A percentile compares a stretch with the other conserved stretches of the same genome.
These are phyloP conservation scores for Thielaviopsis musarum DNA, from an alignment of 2,329 filamentous ascomycete species.

Conservation along the genomic window DNA sequence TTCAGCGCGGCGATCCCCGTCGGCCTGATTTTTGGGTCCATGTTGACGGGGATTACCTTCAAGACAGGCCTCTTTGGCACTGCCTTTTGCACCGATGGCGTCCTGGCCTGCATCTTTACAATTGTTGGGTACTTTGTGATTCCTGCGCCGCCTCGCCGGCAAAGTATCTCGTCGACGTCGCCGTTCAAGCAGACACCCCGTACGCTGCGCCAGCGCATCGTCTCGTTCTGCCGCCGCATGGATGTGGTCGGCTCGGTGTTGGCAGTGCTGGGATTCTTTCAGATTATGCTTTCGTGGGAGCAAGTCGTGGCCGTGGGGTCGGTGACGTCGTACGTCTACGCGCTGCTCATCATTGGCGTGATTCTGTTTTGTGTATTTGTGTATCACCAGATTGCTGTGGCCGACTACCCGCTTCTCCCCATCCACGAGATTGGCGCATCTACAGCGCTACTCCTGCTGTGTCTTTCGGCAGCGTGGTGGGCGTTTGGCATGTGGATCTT, in stretches of 20 bases:
- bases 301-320: constrained; percentile 44
- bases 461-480: constrained; percentile 35
- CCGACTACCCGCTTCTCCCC: constrained; percentile 38
- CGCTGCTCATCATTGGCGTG: constrained; percentile 39
- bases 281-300: constrained; percentile 52
- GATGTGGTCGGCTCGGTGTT: constrained; percentile 24
- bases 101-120: constrained; percentile 19
- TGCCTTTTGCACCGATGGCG: constrained; percentile 26
- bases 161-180: neutral
- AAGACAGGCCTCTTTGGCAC: constrained; percentile 29
- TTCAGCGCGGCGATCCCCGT: constrained; percentile 30
- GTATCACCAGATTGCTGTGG: constrained; percentile 31
- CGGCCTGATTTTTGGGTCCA: constrained; percentile 26
- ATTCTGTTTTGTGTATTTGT: constrained; percentile 38
- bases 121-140: constrained; percentile 20
- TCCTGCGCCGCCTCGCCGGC: constrained; percentile 15
- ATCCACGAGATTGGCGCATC: neutral
- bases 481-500: constrained; percentile 36
- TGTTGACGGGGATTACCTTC: constrained; percentile 25
- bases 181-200: neutral
- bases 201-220: neutral
- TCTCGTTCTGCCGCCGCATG: constrained; percentile 14
- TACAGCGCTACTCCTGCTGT: constrained; percentile 37
- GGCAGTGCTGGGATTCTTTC: constrained; percentile 37
- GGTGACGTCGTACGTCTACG: constrained; percentile 35